Evolutionary conservation across 148 eudicot species (phyloP), one percentile per base, ranked within the genome.

Genomic region (Euryodendron excelsum): DNA sequence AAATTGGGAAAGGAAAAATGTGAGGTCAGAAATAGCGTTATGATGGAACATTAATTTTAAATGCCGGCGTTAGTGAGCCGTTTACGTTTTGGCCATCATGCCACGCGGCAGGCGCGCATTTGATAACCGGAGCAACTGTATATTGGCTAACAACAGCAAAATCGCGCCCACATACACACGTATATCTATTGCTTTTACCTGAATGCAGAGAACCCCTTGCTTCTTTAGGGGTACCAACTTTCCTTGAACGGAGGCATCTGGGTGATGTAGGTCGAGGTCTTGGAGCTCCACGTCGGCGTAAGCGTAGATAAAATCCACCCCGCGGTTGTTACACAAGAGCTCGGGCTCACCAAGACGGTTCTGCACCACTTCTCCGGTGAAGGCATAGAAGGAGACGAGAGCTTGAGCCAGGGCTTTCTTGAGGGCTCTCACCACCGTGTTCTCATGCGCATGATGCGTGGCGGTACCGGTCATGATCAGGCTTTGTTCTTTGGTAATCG

Each of bases 371-470:
- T 72, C 75, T 15, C 75, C 75, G 7, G 75, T 39, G 0, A 72
- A 48, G 25, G 75, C 39, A 11, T 72, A 72, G 75, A 72, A 72
- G 25, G 59, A 50, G 5, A 72, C 75, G 15, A 72, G 60, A 0
- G 27, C 75, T 10, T 50, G 27, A 3, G 75, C 75, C 36, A 72
- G 75, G 75, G 75, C 75, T 52, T 50, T 52, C 75, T 72, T 72
- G 14, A 72, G 61, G 20, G 27, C 8, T n/a, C 41, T 18, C 56
- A 70, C 56, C 33, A 1, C 45, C 4, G 20, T 0, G 34, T 17
- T 45, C n/a, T 21, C 30, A 18, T 15, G 20, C 6, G 20, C 21
- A 62, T 62, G 20, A 33, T 27, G 27, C 33, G 30, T 59, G 10
- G 68, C 0, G 0, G 21, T 34, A 0, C 17, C 50, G 0, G 17